These are phyloP conservation scores for Fusarium sacchari DNA, from an alignment of 2,329 filamentous ascomycete genomes.

Conservation along the genomic window DNA sequence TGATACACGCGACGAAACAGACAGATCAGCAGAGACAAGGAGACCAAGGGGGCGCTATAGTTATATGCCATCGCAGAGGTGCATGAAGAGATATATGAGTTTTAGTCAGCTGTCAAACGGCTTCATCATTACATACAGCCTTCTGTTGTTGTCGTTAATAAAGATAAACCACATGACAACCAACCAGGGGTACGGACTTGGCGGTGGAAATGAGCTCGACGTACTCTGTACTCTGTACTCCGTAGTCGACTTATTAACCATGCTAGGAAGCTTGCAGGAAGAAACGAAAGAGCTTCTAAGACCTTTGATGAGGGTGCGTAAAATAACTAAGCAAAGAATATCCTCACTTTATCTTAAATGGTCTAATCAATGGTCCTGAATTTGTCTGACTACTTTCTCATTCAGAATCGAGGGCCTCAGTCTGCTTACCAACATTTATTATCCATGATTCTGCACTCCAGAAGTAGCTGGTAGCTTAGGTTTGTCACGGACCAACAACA, in stretches of 20 bases:
- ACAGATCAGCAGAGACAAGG: constrained; percentile 17
- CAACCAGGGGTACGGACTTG: constrained; percentile 15
- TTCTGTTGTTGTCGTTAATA: neutral
- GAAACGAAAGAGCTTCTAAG: constrained; percentile 30
- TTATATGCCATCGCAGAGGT: constrained; percentile 9
- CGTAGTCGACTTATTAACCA: constrained; percentile 14
- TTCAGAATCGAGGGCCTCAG: neutral
- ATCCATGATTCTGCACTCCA: neutral
- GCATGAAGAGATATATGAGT: neutral
- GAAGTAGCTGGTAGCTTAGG: constrained; percentile 9
- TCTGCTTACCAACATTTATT: neutral
- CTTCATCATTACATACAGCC: neutral
- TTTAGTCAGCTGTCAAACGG: neutral
- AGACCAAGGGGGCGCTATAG: neutral
- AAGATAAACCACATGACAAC: constrained; percentile 14
- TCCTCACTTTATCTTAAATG: neutral
- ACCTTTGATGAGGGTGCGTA: neutral
- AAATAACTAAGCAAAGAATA: neutral
- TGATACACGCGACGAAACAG: constrained; percentile 37
- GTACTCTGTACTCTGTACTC: neutral
- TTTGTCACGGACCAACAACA: constrained; percentile 24
- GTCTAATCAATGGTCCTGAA: neutral
- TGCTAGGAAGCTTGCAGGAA: constrained; percentile 33
- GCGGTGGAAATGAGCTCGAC: constrained; percentile 43
- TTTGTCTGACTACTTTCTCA: neutral